Evolutionary conservation across 192 early-diverging fungal genomes (phyloP).

Genomic region (Linnemannia elongata): DNA sequence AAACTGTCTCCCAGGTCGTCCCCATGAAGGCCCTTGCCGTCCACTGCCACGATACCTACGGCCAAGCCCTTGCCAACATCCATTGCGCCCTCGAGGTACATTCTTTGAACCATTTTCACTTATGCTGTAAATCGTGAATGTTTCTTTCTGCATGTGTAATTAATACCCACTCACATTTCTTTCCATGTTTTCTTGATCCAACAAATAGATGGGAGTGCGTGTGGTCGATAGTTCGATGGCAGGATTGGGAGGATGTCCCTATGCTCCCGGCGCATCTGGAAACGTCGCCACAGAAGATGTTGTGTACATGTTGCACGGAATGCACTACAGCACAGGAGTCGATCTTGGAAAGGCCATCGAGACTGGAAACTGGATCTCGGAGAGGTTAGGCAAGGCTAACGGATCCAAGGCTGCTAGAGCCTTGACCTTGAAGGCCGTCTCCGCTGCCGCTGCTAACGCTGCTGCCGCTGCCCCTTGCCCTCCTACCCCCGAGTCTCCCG

Average conservation of each 20-base stretch:
- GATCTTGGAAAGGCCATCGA: constrained; percentile 79
- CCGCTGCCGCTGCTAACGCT: constrained; percentile 41
- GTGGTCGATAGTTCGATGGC: constrained; percentile 94
- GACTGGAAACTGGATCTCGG: constrained; percentile 92
- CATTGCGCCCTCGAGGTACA: constrained; percentile 77
- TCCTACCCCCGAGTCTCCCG: constrained; percentile 34
- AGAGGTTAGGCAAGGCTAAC: constrained; percentile 78
- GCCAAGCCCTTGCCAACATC: constrained; percentile 96
- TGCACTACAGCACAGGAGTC: constrained; percentile 86
- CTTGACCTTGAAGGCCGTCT: constrained; percentile 50
- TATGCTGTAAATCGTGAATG: neutral
- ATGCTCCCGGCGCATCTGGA: constrained; percentile 94
- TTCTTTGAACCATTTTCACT: neutral
- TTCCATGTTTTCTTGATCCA: no score
- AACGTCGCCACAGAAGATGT: constrained; percentile 99
- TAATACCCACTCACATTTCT: neutral
- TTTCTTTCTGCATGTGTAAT: neutral
- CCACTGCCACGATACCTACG: constrained; percentile 98
- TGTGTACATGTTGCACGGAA: constrained; percentile 90
- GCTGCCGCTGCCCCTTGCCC: constrained; percentile 45
- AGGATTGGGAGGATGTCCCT: constrained; percentile 94
- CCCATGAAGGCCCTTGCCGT: constrained; percentile 86
- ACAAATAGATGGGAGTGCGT: constrained; percentile 80
- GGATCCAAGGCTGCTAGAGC: constrained; percentile 69
- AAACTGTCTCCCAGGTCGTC: constrained; percentile 76